A percentile compares a stretch with the other conserved stretches of the same genome.
phyloP scores from a whole-genome alignment of 148 eudicot genomes.

The Amaranthus palmeri region DNA sequence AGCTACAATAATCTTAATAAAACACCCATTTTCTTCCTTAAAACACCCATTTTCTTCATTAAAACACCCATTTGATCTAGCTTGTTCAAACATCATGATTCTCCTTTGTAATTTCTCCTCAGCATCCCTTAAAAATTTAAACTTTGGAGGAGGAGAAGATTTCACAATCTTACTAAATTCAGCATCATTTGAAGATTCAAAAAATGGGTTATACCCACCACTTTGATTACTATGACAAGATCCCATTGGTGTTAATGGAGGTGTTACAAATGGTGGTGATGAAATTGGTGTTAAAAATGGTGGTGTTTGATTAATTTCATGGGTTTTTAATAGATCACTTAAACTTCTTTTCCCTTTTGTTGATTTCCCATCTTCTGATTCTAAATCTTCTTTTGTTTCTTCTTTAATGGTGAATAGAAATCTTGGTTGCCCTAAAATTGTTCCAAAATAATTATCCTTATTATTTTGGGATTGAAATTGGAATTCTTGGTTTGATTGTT shows the following conservation, averaged over 20 bases:
- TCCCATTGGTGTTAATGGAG: conserved; percentile 48
- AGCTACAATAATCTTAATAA: conserved; percentile 43
- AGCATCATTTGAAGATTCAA: conserved; percentile 47
- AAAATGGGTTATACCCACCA: conserved; percentile 35
- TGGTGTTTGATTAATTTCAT: conserved; percentile 23
- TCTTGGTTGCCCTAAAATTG: conserved; percentile 47
- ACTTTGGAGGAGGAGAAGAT: conserved; percentile 69
- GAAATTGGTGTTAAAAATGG: conserved; percentile 57
- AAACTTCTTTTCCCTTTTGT: conserved; percentile 41
- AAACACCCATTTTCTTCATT: background rate
- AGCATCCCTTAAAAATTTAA: conserved; percentile 71
- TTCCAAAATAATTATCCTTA: conserved; percentile 25
- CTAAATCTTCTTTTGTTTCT: conserved; percentile 76
- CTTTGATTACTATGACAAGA: conserved; percentile 13
- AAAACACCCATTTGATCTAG: background rate
- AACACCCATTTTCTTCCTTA: conserved; percentile 39
- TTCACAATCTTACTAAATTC: conserved; percentile 48
- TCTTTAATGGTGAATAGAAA: conserved; percentile 71
- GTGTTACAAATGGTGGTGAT: conserved; percentile 60
- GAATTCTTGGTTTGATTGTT: conserved; percentile 23
- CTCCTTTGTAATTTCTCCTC: conserved; percentile 56
- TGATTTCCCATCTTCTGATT: conserved; percentile 49
- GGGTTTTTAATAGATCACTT: conserved; percentile 36
- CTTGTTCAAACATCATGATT: conserved; percentile 21
- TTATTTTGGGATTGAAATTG: conserved; percentile 18